Evolutionary conservation across 257 asterid species (phyloP), one percentile per base, ranked within the genome.

Genomic region (Solanum peruvianum): DNA sequence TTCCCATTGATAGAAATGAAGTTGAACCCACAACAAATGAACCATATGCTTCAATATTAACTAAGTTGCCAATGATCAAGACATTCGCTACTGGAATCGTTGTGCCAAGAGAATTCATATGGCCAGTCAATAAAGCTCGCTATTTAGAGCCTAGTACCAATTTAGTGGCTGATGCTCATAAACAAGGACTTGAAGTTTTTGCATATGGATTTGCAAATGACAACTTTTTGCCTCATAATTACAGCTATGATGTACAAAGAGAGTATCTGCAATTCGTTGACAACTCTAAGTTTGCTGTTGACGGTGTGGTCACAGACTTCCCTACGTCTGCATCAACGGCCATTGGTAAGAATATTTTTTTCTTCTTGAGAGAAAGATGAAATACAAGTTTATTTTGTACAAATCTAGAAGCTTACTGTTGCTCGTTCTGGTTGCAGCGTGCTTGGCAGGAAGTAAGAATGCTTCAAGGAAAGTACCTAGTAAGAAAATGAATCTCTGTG

Each of bases 161-260:
- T 86, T 90, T 95, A 3, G 99, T 97, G 20, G 90, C 90, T 37
- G 98, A 97, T 71, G 97, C 98, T 71, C 99, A 97, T 87, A 96
- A 90, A 87, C 83, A 71, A 37, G 99, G 99, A 21, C 93, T 96
- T 6, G 86, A 93, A 7, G 98, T 96, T 49, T 97, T 85, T 82
- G 97, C 96, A 42, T 90, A 94, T 13, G 95, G 94, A 60, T 97
- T 97, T n/a, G 97, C 98, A 56, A 97, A 94, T 56, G 99, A 97
- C 86, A 78, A 90, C 77, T 86, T 41, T 42, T 44, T 94, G 49
- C 95, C 97, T 90, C 95, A 91, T 91, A 97, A 97, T 87, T 95
- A 94, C 83, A 97, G 99, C 94, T 96, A 88, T 66, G 99, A 97
- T 90, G 99, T 98, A 25, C 86, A 91, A 16, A 89, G 87, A 47